These are phyloP conservation scores for Pyrenula aspistea DNA, from an alignment of 495 filamentous ascomycete species.

Conservation along the genomic window DNA sequence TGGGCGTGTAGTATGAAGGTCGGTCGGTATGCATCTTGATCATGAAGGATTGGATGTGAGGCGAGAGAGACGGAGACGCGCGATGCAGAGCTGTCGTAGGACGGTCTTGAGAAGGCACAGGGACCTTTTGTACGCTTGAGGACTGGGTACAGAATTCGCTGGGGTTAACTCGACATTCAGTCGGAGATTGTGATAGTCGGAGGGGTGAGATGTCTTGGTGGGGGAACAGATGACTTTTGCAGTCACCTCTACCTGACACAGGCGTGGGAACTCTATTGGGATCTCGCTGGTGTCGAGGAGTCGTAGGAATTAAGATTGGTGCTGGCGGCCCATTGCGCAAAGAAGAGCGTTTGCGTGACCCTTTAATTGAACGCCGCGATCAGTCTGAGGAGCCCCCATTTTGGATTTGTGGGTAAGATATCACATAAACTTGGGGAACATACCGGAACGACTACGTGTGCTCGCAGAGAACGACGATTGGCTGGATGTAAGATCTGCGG, in stretches of 20 bases:
- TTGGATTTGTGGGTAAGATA: background rate
- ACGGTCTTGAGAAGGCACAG: background rate
- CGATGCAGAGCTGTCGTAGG: background rate
- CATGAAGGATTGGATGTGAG: background rate
- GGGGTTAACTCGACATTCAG: background rate
- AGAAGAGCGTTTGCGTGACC: background rate
- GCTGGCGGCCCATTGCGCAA: background rate
- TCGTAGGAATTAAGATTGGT: background rate
- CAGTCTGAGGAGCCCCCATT: background rate
- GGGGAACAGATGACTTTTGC: background rate
- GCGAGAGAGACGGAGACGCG: background rate
- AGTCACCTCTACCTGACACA: background rate
- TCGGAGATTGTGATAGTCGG: background rate
- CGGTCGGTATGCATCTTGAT: background rate
- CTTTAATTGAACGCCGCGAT: background rate
- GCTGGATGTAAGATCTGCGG: background rate
- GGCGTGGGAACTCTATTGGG: background rate
- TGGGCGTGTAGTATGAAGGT: background rate
- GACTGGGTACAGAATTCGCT: background rate
- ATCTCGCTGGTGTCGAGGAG: background rate
- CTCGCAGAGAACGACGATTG: background rate
- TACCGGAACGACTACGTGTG: background rate
- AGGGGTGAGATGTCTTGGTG: background rate
- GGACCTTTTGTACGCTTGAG: background rate
- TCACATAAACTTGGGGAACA: background rate